Conservation (phyloP, 164 flowering plant genomes). For the Chloranthus sessilifolius region DNA sequence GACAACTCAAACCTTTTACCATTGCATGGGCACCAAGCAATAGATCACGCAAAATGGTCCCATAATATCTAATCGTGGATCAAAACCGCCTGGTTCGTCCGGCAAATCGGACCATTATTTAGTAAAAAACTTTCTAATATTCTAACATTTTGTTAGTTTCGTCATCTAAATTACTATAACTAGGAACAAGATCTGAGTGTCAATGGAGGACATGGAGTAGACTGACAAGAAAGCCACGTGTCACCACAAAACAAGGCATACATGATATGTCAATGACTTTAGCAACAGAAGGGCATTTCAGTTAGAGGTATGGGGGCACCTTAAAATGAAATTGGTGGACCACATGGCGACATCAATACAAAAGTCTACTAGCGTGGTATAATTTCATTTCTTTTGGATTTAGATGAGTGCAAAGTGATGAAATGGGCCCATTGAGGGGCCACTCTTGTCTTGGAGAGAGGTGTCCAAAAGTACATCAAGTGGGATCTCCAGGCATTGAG, state of each 20-base stretch:
- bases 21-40: no score
- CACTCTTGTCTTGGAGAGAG: not conserved
- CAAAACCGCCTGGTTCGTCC: not conserved
- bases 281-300: not conserved
- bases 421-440: not conserved
- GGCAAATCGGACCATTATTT: not conserved
- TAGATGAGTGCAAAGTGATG: not conserved
- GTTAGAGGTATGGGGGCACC: not conserved
- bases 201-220: not conserved
- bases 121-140: no score
- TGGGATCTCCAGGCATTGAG: slow-evolving; percentile 2
- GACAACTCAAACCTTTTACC: no score
- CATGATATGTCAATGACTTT: not conserved
- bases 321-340: not conserved
- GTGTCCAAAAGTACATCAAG: slow-evolving; percentile 4
- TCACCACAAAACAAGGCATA: not conserved
- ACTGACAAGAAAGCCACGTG: not conserved
- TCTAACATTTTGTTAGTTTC: no score
- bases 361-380: not conserved
- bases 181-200: not conserved
- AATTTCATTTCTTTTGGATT: no score
- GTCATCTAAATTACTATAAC: no score
- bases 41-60: not conserved
- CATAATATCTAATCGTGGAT: not conserved
- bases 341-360: not conserved